A percentile compares a stretch with the other conserved stretches of the same genome.
Conservation (phyloP, 176 grass and related monocot species). For the Oryza rufipogon region DNA sequence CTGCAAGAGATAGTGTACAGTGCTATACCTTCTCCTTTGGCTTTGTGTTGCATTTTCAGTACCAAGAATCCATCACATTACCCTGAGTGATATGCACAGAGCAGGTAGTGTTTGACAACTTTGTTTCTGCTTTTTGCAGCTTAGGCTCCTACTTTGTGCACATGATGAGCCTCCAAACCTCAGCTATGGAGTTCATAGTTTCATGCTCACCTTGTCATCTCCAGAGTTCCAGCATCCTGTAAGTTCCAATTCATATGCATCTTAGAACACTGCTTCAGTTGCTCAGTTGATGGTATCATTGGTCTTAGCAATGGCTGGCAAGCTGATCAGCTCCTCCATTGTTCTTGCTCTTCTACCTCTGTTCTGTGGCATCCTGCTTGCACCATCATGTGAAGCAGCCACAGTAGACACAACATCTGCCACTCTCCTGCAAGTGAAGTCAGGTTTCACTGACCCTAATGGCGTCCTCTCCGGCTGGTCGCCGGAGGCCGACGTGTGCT, state of each 20-base stretch:
- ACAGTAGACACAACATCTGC: constrained; percentile 26
- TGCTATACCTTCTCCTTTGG: constrained; percentile 57
- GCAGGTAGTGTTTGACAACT: constrained; percentile 54
- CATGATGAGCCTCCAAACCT: constrained; percentile 27
- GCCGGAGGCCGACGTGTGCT: constrained; percentile 56
- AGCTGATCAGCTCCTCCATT: constrained; percentile 31
- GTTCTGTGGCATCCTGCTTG: constrained; percentile 34
- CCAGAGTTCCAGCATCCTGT: constrained; percentile 31
- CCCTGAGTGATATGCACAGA: constrained; percentile 30
- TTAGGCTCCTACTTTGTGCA: constrained; percentile 21
- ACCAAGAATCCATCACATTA: constrained; percentile 35
- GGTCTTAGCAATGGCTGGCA: constrained; percentile 48
- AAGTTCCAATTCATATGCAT: constrained; percentile 23
- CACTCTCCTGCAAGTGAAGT: constrained; percentile 67
- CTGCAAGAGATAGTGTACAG: constrained; percentile 2
- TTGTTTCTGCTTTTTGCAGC: constrained; percentile 1
- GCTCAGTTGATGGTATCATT: constrained; percentile 10
- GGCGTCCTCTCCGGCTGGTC: constrained; percentile 72
- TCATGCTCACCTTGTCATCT: constrained; percentile 39
- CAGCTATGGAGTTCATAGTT: constrained; percentile 36
- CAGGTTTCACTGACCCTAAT: constrained; percentile 51
- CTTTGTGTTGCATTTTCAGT: constrained; percentile 49
- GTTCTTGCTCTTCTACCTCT: constrained; percentile 34
- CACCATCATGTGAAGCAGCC: constrained; percentile 38
- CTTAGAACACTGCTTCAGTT: not conserved